phyloP scores from a whole-genome alignment of 2,329 filamentous ascomycete species.

The Epichloe uncinata region DNA sequence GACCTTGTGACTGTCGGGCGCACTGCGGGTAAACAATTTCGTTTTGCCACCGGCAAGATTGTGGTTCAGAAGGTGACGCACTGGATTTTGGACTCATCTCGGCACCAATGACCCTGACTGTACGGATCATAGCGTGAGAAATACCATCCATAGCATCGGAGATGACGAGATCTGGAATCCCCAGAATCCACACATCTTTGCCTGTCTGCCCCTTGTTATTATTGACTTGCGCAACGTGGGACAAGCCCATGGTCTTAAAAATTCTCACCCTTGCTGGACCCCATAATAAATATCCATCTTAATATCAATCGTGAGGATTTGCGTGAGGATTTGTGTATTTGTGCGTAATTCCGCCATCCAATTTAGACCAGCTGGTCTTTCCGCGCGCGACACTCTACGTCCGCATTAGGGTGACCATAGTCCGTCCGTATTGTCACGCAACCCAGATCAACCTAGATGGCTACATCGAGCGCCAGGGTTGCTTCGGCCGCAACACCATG shows the following conservation, averaged over 20 bases:
- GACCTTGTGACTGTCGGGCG: neutral
- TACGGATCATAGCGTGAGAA: neutral
- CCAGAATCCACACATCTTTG: neutral
- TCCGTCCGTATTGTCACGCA: neutral
- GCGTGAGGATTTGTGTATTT: neutral
- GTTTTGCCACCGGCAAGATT: neutral
- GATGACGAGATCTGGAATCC: neutral
- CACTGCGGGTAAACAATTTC: conserved; percentile 4
- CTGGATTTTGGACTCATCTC: neutral
- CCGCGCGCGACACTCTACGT: neutral
- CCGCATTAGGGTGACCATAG: too few relatives aligned
- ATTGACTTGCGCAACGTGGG: neutral
- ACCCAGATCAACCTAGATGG: conserved; percentile 6
- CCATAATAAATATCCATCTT: neutral
- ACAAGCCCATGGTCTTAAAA: neutral
- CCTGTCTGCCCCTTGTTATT: neutral
- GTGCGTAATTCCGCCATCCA: neutral
- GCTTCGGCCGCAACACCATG: conserved; percentile 8
- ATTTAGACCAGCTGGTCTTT: neutral
- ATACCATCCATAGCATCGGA: neutral
- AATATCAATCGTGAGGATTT: neutral
- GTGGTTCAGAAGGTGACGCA: neutral
- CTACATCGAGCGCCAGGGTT: conserved; percentile 9
- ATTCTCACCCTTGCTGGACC: neutral
- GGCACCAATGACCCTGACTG: too few relatives aligned